Evolutionary conservation across 257 asterid genomes (phyloP).

Genomic region (Solanum pinnatisectum): DNA sequence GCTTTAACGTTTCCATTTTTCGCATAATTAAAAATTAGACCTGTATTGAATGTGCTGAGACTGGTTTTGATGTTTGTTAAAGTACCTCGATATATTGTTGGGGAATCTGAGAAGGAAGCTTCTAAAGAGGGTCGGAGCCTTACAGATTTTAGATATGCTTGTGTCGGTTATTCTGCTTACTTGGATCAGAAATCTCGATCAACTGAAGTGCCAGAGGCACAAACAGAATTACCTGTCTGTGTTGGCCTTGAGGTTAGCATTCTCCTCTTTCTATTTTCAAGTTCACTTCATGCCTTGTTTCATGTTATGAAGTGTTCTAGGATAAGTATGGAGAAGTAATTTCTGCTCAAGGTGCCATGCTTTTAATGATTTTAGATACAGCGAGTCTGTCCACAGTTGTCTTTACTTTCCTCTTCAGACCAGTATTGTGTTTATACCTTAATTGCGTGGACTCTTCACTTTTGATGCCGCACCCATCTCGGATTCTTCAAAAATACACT

Average conservation of each 20-base stretch:
- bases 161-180: slow-evolving; percentile 81
- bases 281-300: slow-evolving; percentile 2
- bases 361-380: neutral
- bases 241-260: slow-evolving; percentile 82
- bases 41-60: neutral
- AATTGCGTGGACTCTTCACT: too few relatives aligned
- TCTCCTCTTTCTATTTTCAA: neutral
- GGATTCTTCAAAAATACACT: too few relatives aligned
- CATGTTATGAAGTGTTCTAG: neutral
- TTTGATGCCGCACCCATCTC: too few relatives aligned
- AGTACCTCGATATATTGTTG: slow-evolving; percentile 61
- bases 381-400: neutral
- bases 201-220: slow-evolving; percentile 27
- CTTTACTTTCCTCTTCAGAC: neutral
- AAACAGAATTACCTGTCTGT: slow-evolving; percentile 67
- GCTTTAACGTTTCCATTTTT: neutral
- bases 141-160: slow-evolving; percentile 67
- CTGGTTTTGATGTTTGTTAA: slow-evolving; percentile 22
- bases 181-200: slow-evolving; percentile 36
- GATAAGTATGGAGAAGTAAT: neutral
- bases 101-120: slow-evolving; percentile 63
- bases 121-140: slow-evolving; percentile 67
- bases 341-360: neutral
- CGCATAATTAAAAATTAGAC: neutral
- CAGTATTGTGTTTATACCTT: neutral